Evolutionary conservation across 2,329 filamentous ascomycete genomes (phyloP).

Genomic region (Pezicula neosporulosa): DNA sequence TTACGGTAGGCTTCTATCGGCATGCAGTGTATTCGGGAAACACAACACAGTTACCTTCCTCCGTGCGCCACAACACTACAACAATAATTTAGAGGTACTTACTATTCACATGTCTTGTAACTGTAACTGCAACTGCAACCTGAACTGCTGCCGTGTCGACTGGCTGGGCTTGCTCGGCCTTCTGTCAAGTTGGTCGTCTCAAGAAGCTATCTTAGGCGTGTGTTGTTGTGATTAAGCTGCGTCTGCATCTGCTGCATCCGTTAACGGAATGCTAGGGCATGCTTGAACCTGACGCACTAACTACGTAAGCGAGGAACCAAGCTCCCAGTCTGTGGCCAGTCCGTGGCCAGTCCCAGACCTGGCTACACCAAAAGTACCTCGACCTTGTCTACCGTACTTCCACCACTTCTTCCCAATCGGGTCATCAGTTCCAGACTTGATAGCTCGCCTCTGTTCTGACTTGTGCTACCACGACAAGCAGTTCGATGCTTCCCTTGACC

Average conservation of each 20-base stretch:
- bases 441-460: conserved; percentile 19
- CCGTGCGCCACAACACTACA: no score
- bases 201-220: neutral
- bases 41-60: no score
- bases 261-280: conserved; percentile 17
- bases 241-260: conserved; percentile 15
- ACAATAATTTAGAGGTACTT: no score
- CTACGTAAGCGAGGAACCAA: conserved; percentile 13
- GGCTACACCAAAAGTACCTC: neutral
- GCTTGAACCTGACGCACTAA: conserved; percentile 6
- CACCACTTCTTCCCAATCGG: conserved; percentile 25
- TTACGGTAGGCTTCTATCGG: no score
- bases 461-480: conserved; percentile 10
- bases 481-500: neutral
- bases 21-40: no score
- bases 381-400: conserved; percentile 6
- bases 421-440: conserved; percentile 26
- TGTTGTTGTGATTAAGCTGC: conserved; percentile 9
- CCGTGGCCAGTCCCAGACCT: neutral
- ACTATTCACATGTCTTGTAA: no score
- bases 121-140: no score
- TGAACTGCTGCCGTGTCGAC: no score
- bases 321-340: neutral
- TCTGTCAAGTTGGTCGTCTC: conserved; percentile 4
- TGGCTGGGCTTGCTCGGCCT: neutral